Percentiles rank a stretch among this genome's conserved stretches.
Evolutionary conservation across 1,139 yeast genomes (phyloP).

Genomic region (Pichia sp.): DNA sequence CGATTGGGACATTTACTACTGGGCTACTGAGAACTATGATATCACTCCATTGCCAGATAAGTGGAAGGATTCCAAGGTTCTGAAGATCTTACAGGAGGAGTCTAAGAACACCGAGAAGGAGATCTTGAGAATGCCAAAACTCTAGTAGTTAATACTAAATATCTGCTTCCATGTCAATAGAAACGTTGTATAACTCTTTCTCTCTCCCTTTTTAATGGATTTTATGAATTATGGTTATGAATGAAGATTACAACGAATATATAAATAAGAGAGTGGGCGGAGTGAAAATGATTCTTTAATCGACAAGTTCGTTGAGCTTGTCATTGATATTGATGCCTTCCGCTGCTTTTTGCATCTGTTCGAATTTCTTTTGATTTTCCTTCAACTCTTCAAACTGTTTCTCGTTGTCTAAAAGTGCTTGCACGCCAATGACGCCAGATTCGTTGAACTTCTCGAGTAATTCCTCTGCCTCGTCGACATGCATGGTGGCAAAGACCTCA

Average conservation of each 20-base stretch:
- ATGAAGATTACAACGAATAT: no score
- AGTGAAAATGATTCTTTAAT: not conserved
- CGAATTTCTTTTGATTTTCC: constrained; percentile 30
- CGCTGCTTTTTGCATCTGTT: constrained; percentile 12
- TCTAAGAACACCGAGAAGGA: constrained; percentile 68
- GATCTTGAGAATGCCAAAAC: constrained; percentile 77
- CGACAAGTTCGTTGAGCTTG: constrained; percentile 5
- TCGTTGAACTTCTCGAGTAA: constrained; percentile 68
- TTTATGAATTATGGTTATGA: no score
- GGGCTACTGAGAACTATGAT: constrained; percentile 84
- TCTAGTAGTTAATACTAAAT: no score
- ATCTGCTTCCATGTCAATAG: no score
- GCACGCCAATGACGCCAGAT: constrained; percentile 79
- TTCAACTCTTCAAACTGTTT: constrained; percentile 53
- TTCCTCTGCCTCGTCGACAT: constrained; percentile 73
- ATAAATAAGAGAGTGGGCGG: no score
- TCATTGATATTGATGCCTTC: constrained; percentile 9
- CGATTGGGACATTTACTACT: constrained; percentile 98
- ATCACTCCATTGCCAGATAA: constrained; percentile 81
- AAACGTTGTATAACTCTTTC: no score
- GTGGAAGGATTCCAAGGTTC: constrained; percentile 65
- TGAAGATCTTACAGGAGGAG: constrained; percentile 61
- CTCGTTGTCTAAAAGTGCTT: constrained; percentile 70
- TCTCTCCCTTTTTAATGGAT: no score
- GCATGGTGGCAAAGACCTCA: constrained; percentile 70